Evolutionary conservation across 1,284 basidiomycete species (phyloP), one percentile per base, ranked within the genome.

Genomic region (Pascua sp.): DNA sequence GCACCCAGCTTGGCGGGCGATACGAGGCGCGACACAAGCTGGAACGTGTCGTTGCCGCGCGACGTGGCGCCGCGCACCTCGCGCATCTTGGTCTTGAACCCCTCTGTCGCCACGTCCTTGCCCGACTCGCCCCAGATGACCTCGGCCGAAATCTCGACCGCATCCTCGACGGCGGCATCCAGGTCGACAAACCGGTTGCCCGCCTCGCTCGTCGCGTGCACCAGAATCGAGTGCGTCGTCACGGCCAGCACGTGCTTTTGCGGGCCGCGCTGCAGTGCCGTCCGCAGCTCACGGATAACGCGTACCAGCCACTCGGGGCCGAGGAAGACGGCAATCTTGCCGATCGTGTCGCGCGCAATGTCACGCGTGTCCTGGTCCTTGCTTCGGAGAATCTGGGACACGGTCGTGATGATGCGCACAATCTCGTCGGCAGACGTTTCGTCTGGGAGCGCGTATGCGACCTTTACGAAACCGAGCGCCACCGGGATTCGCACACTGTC

Each of bases 121-220:
- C 89, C 90, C 0, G 92, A 94, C 68, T 91, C 86, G 13, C 95
- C 95, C 70, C 98, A 98, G 53, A 98, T 84, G 56, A 98, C 95
- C 69, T 98, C 95, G 1, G 89, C 86, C 2, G 92, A 87, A 40
- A 97, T 80, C 67, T 89, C 84, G 0, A 89, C 86, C 1, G 91
- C 81, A 64, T 91, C 87, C 41, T 83, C 82, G 47, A 94, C 86
- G 60, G 88, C 88, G 16, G 83, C 82, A 66, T 96, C 92, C 0
- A 97, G 81, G 44, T 81, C 82, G 48, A 78, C 73, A 68, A 92
- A 89, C 18, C 66, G 55, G 4, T 87, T 85, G 1, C 83, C 79
- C 4, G 70, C 72, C 39, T 76, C 69, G 1, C 75, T 67, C 1
- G 91, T 93, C 50, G 91, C 83, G 58, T 91, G 85, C 9, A 87